A percentile compares a stretch with the other conserved stretches of the same genome.
These are phyloP conservation scores for Hyphopichia wangnamkhiaoensis DNA, from an alignment of 1,139 yeast species.

Conservation along the genomic window DNA sequence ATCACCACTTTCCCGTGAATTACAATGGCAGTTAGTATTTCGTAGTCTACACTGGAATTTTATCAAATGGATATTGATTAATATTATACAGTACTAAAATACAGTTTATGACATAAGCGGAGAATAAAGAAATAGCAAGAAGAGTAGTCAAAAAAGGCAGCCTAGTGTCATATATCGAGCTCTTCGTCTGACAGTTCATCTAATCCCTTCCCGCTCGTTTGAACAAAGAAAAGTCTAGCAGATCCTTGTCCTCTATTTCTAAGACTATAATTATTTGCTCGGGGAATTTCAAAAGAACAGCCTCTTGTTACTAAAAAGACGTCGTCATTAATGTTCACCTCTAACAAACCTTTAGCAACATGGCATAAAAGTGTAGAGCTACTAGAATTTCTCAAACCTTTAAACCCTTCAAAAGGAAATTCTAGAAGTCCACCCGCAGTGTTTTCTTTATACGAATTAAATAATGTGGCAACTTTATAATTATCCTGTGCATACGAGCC, in stretches of 20 bases:
- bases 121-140: too few relatives aligned
- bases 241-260: constrained; percentile 56
- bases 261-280: constrained; percentile 70
- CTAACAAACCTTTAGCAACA: constrained; percentile 69
- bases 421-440: constrained; percentile 79
- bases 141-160: not conserved
- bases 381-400: constrained; percentile 63
- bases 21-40: too few relatives aligned
- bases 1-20: too few relatives aligned
- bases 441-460: constrained; percentile 63
- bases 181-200: not conserved
- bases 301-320: constrained; percentile 68
- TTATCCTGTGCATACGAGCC: constrained; percentile 46
- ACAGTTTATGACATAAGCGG: too few relatives aligned
- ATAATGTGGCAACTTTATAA: constrained; percentile 65
- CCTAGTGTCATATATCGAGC: too few relatives aligned
- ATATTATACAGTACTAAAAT: constrained; percentile 1
- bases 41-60: too few relatives aligned
- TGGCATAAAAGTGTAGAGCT: constrained; percentile 73
- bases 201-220: constrained; percentile 33
- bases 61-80: not conserved
- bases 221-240: constrained; percentile 76
- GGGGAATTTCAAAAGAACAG: constrained; percentile 80
- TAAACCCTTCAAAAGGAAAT: constrained; percentile 64
- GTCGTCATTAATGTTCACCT: constrained; percentile 62